These are phyloP conservation scores for Podospora fimiseda DNA, from an alignment of 495 filamentous ascomycete species.

Conservation along the genomic window DNA sequence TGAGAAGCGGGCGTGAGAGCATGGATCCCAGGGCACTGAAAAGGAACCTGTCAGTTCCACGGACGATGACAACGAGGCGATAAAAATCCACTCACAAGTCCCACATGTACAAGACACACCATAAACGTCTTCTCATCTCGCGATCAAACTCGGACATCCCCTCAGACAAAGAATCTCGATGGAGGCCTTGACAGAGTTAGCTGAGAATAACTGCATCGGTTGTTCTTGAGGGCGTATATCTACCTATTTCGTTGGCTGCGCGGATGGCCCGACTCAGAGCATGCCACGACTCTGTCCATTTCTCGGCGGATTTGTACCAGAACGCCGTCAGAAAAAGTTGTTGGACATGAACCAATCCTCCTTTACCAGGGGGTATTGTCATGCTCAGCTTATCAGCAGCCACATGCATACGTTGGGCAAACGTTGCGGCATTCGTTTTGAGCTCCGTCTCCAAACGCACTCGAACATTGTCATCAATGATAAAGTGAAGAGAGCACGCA, in stretches of 20 bases:
- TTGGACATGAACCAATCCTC: constrained; percentile 44
- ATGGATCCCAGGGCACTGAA: constrained; percentile 34
- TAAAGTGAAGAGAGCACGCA: constrained; percentile 44
- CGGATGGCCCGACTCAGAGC: constrained; percentile 39
- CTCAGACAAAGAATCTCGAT: constrained; percentile 32
- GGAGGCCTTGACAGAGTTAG: constrained; percentile 36
- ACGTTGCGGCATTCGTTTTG: constrained; percentile 27
- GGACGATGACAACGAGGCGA: neutral
- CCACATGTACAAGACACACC: constrained; percentile 37
- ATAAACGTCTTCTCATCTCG: constrained; percentile 39
- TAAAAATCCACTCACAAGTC: constrained; percentile 27
- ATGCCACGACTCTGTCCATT: constrained; percentile 51
- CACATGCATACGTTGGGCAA: constrained; percentile 38
- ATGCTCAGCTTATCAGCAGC: constrained; percentile 40
- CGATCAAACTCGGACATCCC: constrained; percentile 40
- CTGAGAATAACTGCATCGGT: neutral
- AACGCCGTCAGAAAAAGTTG: constrained; percentile 46
- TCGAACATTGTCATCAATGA: constrained; percentile 28
- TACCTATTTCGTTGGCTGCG: constrained; percentile 49
- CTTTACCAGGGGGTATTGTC: constrained; percentile 41
- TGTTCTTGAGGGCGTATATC: neutral
- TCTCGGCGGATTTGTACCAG: constrained; percentile 48
- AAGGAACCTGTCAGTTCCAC: neutral
- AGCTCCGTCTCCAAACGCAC: constrained; percentile 45
- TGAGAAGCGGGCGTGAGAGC: constrained; percentile 31